A percentile compares a stretch with the other conserved stretches of the same genome.
Conservation (phyloP, 345 rosid species). For the Geranium rotundifolium region DNA sequence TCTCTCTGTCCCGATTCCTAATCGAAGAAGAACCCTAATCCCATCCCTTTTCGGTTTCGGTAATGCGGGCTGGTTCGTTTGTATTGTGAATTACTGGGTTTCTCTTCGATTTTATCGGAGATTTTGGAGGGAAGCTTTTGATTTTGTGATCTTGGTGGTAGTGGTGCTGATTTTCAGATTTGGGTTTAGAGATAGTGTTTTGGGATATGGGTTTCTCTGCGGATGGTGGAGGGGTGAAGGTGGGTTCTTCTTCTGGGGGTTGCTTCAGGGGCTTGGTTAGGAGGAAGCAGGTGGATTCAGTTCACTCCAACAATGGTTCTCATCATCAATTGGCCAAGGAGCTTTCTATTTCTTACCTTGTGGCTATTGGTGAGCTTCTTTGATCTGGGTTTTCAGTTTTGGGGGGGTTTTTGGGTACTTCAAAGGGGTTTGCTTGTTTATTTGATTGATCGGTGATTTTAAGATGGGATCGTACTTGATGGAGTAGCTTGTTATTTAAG, state of each 20-base stretch:
- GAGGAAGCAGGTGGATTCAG: conserved; percentile 77
- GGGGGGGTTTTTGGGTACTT: neutral
- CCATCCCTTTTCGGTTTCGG: no score
- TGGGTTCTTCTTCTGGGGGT: conserved; percentile 12
- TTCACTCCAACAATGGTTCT: conserved; percentile 12
- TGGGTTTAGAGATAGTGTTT: neutral
- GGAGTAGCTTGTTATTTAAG: no score
- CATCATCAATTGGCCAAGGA: conserved; percentile 55
- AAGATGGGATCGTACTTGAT: no score
- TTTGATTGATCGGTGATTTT: neutral
- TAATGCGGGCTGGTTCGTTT: no score
- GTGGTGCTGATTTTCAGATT: no score
- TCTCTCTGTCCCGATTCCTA: no score
- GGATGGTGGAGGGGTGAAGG: neutral
- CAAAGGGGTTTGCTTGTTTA: neutral
- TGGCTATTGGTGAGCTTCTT: conserved; percentile 47
- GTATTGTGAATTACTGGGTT: no score
- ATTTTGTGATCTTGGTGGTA: no score
- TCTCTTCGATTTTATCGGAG: no score
- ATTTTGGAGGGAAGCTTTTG: no score
- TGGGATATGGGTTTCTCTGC: neutral
- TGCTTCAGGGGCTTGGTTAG: conserved; percentile 38
- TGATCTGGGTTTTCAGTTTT: neutral
- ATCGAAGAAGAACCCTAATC: no score
- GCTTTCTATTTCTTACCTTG: conserved; percentile 49